Evolutionary conservation across 2,329 filamentous ascomycete genomes (phyloP).

Genomic region (Gyromitra esculenta): DNA sequence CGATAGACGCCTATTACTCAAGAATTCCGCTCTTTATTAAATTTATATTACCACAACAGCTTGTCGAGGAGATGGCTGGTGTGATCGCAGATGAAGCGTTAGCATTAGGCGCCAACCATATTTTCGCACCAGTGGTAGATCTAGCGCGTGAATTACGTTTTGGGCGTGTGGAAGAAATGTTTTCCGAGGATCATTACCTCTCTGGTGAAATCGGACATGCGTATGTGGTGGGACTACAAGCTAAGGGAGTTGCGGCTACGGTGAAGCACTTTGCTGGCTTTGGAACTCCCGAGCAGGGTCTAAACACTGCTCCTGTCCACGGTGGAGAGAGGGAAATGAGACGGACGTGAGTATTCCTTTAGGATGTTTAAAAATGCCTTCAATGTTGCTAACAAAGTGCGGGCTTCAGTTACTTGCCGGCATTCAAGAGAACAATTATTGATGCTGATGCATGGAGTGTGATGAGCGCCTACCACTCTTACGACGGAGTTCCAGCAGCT

Average conservation of each 20-base stretch:
- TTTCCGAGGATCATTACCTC: constrained; percentile 74
- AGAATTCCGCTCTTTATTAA: constrained; percentile 18
- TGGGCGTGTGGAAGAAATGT: constrained; percentile 78
- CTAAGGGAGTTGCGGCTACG: constrained; percentile 73
- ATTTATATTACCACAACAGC: constrained; percentile 51
- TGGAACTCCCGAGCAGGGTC: constrained; percentile 74
- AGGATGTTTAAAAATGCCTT: constrained; percentile 60
- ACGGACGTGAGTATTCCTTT: constrained; percentile 63
- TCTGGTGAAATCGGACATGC: constrained; percentile 74
- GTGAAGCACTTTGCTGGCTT: constrained; percentile 81
- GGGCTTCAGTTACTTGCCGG: constrained; percentile 68
- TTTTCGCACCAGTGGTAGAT: constrained; percentile 77
- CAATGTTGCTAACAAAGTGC: constrained; percentile 67
- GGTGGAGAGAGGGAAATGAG: constrained; percentile 68
- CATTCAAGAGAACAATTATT: constrained; percentile 76
- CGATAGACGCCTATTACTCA: neutral
- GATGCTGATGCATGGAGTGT: constrained; percentile 74
- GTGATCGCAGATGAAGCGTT: constrained; percentile 73
- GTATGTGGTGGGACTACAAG: constrained; percentile 71
- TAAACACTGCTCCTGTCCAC: constrained; percentile 73
- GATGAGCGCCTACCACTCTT: constrained; percentile 79
- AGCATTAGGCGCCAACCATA: constrained; percentile 75
- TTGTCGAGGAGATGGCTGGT: constrained; percentile 73
- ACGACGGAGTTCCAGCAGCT: constrained; percentile 75
- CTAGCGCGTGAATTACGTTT: constrained; percentile 76